Evolutionary conservation across 345 rosid genomes (phyloP), one percentile per base, ranked within the genome.

Genomic region (Carallia pectinifolia): DNA sequence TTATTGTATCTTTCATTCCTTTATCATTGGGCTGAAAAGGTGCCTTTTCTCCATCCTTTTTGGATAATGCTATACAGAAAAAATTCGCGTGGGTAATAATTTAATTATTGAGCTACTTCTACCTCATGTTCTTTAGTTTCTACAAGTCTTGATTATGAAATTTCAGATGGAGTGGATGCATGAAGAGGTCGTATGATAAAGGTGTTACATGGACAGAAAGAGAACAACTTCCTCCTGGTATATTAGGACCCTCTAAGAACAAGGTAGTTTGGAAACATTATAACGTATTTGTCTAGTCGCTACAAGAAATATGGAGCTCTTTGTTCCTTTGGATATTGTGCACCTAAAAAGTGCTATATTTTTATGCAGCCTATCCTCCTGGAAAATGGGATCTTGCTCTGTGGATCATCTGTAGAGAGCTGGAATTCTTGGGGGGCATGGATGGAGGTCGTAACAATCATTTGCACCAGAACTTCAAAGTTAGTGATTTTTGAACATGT

Each of bases 361-460:
- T 44, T 40, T 71, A 47, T 74, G 61, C 83, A 95, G 97, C 99
- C 99, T 70, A 81, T 90, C 65, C 77, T 95, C 84, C 84, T 89
- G 12, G 88, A 82, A 68, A 83, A 87, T 30, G 90, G 97, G 23
- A 66, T 54, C 58, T 80, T 95, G 76, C 89, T 95, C 47, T 95
- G 97, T 54, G 96, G 97, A 79, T 90, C 97, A 63, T 95, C 97
- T 3, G 82, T 90, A 31, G 97, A 91, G 80, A 91, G 97, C 72
- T 94, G 97, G 97, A 91, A 94, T 66, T 91, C 97, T 65, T 91
- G 97, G 96, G 97, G 99, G 47, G 78, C 93, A 10, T 91, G 97
- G 97, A 80, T 90, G 75, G 96, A 94, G 97, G 99, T 94, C 74
- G 61, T 76, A 53, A 71, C 23, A 58, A 34, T 71, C 62, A 71